Conservation (phyloP, 2,329 filamentous ascomycete species). For the Simplicillium sp. region DNA sequence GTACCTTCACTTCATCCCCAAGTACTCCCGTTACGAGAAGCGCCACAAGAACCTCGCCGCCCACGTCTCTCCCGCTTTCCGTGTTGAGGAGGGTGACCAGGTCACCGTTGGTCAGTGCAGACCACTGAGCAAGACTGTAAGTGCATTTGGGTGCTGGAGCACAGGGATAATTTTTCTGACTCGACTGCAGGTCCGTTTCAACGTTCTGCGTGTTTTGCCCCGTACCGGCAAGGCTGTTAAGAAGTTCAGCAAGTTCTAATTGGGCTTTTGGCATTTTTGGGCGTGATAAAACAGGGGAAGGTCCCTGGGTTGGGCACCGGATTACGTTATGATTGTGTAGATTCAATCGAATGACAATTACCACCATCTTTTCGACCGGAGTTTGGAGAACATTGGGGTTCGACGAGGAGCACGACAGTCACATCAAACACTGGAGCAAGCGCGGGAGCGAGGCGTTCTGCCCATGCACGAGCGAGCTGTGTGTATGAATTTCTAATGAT, state of each 20-base stretch:
- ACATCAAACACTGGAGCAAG: too few relatives aligned
- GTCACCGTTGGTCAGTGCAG: constrained; percentile 99
- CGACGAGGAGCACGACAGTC: not conserved
- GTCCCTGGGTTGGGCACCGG: constrained; percentile 30
- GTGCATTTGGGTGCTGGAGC: constrained; percentile 26
- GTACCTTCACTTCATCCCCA: constrained; percentile 99
- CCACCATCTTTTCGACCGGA: too few relatives aligned
- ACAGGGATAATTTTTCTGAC: too few relatives aligned
- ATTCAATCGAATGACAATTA: constrained; percentile 25
- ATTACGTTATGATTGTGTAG: constrained; percentile 34
- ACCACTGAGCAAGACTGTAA: constrained; percentile 98
- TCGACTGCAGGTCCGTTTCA: constrained; percentile 78
- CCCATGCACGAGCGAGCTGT: too few relatives aligned
- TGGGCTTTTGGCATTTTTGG: constrained; percentile 42
- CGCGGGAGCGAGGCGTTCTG: too few relatives aligned
- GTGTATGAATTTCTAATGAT: too few relatives aligned
- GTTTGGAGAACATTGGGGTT: not conserved
- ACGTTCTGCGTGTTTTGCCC: constrained; percentile 96
- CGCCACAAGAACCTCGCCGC: constrained; percentile 99
- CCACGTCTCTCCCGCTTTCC: constrained; percentile 98
- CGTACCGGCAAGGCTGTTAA: constrained; percentile 96
- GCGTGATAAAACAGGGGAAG: constrained; percentile 37
- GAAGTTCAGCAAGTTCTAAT: constrained; percentile 98
- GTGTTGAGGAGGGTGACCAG: constrained; percentile 99
- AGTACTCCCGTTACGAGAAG: constrained; percentile 99